These are phyloP conservation scores for Mrakia frigida DNA, from an alignment of 768 basidiomycete genomes.

Conservation along the genomic window DNA sequence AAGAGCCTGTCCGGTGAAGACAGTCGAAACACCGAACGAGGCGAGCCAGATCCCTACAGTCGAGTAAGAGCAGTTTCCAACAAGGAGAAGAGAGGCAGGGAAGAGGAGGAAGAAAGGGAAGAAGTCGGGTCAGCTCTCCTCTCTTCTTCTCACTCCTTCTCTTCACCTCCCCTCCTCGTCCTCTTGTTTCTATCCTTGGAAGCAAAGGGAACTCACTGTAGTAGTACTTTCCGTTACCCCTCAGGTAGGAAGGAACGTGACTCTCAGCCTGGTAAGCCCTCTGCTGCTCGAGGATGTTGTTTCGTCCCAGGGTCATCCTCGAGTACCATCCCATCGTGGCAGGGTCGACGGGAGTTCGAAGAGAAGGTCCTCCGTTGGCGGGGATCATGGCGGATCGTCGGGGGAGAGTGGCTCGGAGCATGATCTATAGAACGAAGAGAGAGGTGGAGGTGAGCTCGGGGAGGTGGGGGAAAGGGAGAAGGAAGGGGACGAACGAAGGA, in stretches of 20 bases:
- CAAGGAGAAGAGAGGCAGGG: neutral
- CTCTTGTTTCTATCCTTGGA: neutral
- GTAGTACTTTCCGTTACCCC: conserved; percentile 1
- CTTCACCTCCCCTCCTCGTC: neutral
- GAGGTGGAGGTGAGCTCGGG: neutral
- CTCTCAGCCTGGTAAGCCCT: neutral
- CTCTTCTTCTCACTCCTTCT: neutral
- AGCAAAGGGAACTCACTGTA: conserved; percentile 7
- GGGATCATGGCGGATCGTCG: conserved; percentile 5
- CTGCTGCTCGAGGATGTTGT: conserved; percentile 5
- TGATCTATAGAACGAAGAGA: neutral
- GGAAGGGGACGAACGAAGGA: neutral
- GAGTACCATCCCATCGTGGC: neutral
- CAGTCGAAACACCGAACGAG: neutral
- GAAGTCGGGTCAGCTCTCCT: neutral
- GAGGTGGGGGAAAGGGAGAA: neutral
- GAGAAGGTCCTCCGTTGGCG: neutral
- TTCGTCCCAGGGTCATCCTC: neutral
- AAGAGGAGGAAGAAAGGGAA: neutral
- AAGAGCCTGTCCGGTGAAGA: neutral
- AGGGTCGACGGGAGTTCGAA: neutral
- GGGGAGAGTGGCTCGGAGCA: neutral
- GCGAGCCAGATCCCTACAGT: neutral
- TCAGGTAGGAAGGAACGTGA: conserved; percentile 6
- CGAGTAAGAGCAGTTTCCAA: neutral